Evolutionary conservation across 1,139 yeast genomes (phyloP).

Genomic region (Protomyces inundatus): DNA sequence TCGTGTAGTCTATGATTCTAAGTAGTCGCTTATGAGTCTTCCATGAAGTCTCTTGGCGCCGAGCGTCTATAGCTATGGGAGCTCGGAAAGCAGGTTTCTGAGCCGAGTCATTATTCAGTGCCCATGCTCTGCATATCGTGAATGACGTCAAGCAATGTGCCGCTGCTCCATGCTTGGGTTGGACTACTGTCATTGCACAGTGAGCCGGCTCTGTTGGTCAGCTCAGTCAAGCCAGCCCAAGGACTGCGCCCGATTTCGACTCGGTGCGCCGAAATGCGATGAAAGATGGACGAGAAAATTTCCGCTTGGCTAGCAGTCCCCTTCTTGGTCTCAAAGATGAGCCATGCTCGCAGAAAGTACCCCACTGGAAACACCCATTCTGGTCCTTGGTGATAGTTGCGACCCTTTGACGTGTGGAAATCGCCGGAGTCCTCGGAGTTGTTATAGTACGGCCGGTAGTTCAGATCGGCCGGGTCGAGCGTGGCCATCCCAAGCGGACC

Average conservation of each 20-base stretch:
- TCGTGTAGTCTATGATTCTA: no score
- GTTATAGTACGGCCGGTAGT: conserved; percentile 81
- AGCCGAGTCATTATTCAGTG: no score
- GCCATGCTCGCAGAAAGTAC: conserved; percentile 72
- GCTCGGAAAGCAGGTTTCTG: no score
- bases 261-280: conserved; percentile 59
- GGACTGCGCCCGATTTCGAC: conserved; percentile 65
- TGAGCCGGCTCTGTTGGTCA: conserved; percentile 82
- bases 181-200: conserved; percentile 84
- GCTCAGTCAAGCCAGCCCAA: conserved; percentile 92
- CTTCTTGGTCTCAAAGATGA: conserved; percentile 48
- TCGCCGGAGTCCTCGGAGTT: conserved; percentile 77
- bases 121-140: conserved; percentile 44
- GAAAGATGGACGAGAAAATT: conserved; percentile 44
- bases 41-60: no score
- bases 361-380: conserved; percentile 97
- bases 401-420: conserved; percentile 88
- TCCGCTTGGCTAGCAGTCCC: conserved; percentile 34
- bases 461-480: conserved; percentile 83
- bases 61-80: no score
- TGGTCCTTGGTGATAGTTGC: conserved; percentile 97
- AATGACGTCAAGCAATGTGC: conserved; percentile 76
- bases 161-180: conserved; percentile 93
- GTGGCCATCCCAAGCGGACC: conserved; percentile 94
- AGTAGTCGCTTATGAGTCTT: no score